A percentile compares a stretch with the other conserved stretches of the same genome.
Conservation (phyloP, 495 filamentous ascomycete species). For the Neurospora sp. region DNA sequence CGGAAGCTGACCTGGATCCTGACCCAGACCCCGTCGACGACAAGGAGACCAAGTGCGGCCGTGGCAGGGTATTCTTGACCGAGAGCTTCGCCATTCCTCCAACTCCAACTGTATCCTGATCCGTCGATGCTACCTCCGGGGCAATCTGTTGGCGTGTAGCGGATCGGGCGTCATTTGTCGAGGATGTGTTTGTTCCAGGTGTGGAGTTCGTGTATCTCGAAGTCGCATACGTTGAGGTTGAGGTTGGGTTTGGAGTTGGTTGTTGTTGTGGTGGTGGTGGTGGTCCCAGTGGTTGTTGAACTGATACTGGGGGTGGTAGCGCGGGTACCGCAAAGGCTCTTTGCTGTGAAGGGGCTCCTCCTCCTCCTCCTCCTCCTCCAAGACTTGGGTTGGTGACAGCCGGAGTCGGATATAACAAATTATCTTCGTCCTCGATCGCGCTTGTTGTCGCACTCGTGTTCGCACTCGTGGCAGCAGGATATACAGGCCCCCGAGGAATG, state of each 20-base stretch:
- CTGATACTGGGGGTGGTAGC: not conserved
- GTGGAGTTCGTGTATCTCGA: not conserved
- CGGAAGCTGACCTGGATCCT: not conserved
- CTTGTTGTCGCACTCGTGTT: not conserved
- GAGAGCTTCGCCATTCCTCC: not conserved
- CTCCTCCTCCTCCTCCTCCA: not conserved
- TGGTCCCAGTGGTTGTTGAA: not conserved
- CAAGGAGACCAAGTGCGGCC: not conserved
- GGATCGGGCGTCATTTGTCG: slow-evolving; percentile 1
- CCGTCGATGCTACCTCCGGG: slow-evolving; percentile 1
- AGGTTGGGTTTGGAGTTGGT: not conserved
- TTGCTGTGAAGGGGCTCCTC: not conserved
- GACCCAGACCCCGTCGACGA: not conserved
- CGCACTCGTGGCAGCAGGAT: not conserved
- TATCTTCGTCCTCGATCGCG: not conserved
- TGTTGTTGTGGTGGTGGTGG: not conserved
- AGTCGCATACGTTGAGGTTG: not conserved
- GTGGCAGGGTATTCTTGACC: not conserved
- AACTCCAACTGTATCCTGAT: not conserved
- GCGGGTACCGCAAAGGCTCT: not conserved
- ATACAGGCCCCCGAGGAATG: not conserved
- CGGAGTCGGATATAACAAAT: not conserved
- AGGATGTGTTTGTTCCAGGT: not conserved
- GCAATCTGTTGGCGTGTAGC: not conserved
- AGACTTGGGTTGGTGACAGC: not conserved